Evolutionary conservation across 2,329 filamentous ascomycete species (phyloP).

Genomic region (Ampelomyces quisqualis): DNA sequence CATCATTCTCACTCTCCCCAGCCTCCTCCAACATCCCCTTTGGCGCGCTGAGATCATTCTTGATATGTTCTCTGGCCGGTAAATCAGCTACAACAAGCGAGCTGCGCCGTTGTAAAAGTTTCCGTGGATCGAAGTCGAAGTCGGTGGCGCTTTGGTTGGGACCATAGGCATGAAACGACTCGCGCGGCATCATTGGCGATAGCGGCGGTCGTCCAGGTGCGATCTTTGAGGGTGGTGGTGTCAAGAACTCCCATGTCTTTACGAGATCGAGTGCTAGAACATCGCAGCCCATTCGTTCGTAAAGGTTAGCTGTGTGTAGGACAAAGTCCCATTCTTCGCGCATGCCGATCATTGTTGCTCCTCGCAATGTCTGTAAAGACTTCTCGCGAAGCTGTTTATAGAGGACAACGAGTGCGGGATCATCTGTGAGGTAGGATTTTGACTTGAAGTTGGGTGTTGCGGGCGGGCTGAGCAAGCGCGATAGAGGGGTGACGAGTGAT

Average conservation of each 20-base stretch:
- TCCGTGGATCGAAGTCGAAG: conserved; percentile 60
- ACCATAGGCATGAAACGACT: conserved; percentile 22
- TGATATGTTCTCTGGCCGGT: conserved; percentile 44
- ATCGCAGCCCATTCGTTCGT: conserved; percentile 91
- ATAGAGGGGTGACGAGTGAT: conserved; percentile 77
- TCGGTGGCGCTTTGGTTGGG: conserved; percentile 25
- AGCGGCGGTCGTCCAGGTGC: conserved; percentile 22
- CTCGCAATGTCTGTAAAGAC: conserved; percentile 78
- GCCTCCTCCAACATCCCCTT: conserved; percentile 24
- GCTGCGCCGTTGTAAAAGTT: conserved; percentile 68
- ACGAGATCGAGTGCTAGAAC: conserved; percentile 83
- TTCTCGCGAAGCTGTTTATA: conserved; percentile 83
- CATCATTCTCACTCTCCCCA: conserved; percentile 32
- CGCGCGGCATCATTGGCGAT: conserved; percentile 29
- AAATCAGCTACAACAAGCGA: conserved; percentile 79
- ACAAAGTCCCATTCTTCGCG: conserved; percentile 86
- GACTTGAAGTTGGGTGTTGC: conserved; percentile 69
- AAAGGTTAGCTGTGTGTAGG: conserved; percentile 78
- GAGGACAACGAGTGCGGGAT: conserved; percentile 82
- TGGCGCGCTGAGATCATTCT: conserved; percentile 17
- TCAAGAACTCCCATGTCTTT: conserved; percentile 76
- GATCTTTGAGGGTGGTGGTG: conserved; percentile 40
- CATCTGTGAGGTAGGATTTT: conserved; percentile 82
- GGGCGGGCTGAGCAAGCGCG: conserved; percentile 69
- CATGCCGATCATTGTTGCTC: conserved; percentile 78